Base-by-base conservation (phyloP, 2,329 filamentous ascomycete species). In the Cercospora canescens region DNA sequence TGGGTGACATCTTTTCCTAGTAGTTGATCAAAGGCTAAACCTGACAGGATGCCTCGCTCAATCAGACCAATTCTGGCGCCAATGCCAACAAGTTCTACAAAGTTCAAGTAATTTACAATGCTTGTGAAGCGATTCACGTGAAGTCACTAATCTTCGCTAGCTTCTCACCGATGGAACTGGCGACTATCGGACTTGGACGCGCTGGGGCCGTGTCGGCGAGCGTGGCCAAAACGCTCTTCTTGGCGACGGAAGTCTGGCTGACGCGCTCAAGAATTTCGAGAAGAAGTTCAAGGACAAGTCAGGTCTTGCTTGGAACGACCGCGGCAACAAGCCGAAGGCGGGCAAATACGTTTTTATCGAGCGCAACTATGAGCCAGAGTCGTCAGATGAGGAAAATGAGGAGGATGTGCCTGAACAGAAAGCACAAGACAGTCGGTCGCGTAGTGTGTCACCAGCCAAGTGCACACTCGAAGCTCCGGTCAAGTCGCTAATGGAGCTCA, bases 21-120 rank as follows among this genome's bases (percentile, higher is more conserved):
- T 9, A 16, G 14, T 9, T 16, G 30, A 56, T 16, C n/a, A 35
- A 21, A 34, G 18, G 8, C 30, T 56, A 28, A 56, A 14, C n/a
- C 18, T 12, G 2, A 8, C n/a, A 56, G 52, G 60, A 96, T 75
- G 92, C 91, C 0, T 88, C 90, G 0, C 81, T 96, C 54, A 95
- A 94, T 71, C 90, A 94, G 76, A 91, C 92, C 11, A 91, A 93
- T 70, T 82, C 91, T 0, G 80, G 82, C 0, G 79, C 84, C 55
- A 95, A 94, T 75, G 91, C 91, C 78, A 94, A 95, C 78, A 95
- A 95, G 71, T 94, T 94, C 76, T 94, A 94, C 74, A 86, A 87
- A 30, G 77, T 93, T 30, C 91, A 94, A 81, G 81, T 91, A 11
- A 32, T 9, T 11, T 7, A 6, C 5, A 18, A 45, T 37, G 64